Base-by-base conservation (phyloP, 768 basidiomycete genomes). In the Artomyces pyxidatus region DNA sequence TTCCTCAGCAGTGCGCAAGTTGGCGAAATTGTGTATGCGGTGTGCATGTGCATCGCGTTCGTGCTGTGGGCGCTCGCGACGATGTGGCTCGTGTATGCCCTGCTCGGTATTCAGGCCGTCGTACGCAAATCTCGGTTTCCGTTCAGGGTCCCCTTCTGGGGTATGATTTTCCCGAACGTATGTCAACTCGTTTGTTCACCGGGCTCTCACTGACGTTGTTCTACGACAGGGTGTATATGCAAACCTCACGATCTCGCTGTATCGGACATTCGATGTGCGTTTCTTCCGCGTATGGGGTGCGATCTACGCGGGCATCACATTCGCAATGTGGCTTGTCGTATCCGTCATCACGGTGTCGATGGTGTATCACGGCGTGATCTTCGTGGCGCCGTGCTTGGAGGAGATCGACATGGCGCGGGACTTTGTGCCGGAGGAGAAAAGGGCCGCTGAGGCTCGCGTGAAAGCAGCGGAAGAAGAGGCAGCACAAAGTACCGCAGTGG, bases 151-250 rank as follows among this genome's bases (percentile, higher is more conserved):
- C 66, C 75, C 1, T 81, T 76, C 56, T 86, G 85, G 85, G 80
- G 79, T 7, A 62, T 82, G 35, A 77, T 85, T 53, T 86, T 86
- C 59, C 84, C 85, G 4, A 85, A 83, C 53, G 85, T 78, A 53
- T 32, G 77, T 63, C 28, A 39, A 17, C 26, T 43, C 6, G 27
- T 44, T 19, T 42, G 32, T 37, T 22, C 10, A 37, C 17, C 19
- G 16, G 4, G 39, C 21, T 17, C 25, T 11, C 43, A 35, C 8
- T 42, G n/a, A 37, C 51, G n/a, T 39, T 0, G 1, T 23, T 25
- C 27, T 52, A 35, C 52, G 16, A 21, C 43, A 78, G 76, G 77
- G 77, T n/a, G 83, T 84, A 0, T 85, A 82, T 54, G 81, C 82
- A 2, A 80, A 78, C 53, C 67, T 81, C 9, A 84, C 81, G 0